Conservation (phyloP, 202 grass and related monocot genomes). For the Panicum hallii region DNA sequence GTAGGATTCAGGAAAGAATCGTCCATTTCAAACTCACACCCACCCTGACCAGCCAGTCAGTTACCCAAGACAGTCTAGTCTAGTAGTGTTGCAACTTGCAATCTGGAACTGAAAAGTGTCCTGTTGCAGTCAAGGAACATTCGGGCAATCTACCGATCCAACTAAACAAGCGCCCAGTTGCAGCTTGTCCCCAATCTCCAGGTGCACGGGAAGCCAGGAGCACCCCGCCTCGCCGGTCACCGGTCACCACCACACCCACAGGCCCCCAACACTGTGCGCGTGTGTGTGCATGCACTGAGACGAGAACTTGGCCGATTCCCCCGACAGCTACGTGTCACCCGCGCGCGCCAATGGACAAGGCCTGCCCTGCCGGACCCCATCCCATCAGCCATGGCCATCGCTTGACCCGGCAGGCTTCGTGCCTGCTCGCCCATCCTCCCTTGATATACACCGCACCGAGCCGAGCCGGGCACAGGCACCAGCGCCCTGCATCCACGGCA, state of each 20-base stretch:
- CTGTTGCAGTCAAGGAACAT: slow-evolving; percentile 4
- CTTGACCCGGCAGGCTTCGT: background rate
- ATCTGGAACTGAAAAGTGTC: background rate
- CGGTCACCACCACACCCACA: background rate
- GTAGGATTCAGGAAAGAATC: background rate
- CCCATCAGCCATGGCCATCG: slow-evolving; percentile 16
- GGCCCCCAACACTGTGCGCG: background rate
- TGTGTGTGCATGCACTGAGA: background rate
- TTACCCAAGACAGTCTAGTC: background rate
- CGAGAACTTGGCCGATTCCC: background rate
- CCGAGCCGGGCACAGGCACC: background rate
- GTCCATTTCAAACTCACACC: background rate
- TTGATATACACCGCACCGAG: slow-evolving; percentile 25
- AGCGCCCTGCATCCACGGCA: background rate
- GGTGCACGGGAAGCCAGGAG: background rate
- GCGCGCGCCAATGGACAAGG: slow-evolving; percentile 37
- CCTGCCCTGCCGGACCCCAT: background rate
- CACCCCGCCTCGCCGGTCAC: background rate
- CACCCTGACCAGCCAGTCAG: background rate
- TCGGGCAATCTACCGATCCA: background rate
- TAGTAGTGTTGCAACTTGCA: background rate
- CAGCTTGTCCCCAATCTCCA: background rate
- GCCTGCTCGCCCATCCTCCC: slow-evolving; percentile 1
- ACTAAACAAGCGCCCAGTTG: background rate
- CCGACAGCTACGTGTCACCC: slow-evolving; percentile 53